Evolutionary conservation across 176 grass and related monocot species (phyloP).

Genomic region (Phoenix roebelenii): DNA sequence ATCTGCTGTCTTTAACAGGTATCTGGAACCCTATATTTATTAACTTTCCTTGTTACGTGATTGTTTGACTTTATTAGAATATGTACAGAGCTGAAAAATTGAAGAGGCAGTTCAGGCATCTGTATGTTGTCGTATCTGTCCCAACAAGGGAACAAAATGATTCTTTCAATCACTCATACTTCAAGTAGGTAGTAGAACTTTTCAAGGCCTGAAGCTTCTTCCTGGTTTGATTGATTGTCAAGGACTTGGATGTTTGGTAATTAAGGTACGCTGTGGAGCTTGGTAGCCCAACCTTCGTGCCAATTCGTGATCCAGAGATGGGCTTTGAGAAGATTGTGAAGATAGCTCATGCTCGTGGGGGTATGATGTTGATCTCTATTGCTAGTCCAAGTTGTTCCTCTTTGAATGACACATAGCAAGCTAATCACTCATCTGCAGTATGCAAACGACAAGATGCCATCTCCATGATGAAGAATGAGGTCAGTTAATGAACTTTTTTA

Average conservation of each 20-base stretch:
- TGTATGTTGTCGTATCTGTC: slow-evolving; percentile 58
- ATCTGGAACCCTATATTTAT: background rate
- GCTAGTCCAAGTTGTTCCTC: background rate
- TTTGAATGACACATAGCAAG: background rate
- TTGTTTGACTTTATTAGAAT: no score
- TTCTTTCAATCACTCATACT: slow-evolving; percentile 62
- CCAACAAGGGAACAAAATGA: slow-evolving; percentile 59
- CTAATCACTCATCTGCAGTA: slow-evolving; percentile 28
- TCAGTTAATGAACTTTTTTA: slow-evolving; percentile 23
- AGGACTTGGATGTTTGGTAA: background rate
- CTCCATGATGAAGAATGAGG: slow-evolving; percentile 60
- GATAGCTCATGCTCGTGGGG: slow-evolving; percentile 77
- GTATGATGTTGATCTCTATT: slow-evolving; percentile 25
- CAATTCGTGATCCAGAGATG: slow-evolving; percentile 60
- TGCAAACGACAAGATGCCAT: slow-evolving; percentile 61
- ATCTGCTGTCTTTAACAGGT: slow-evolving; percentile 50
- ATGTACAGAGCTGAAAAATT: slow-evolving; percentile 49
- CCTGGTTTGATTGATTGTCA: slow-evolving; percentile 1
- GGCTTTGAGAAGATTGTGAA: slow-evolving; percentile 86
- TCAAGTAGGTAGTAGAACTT: slow-evolving; percentile 35
- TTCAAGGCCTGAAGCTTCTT: slow-evolving; percentile 1
- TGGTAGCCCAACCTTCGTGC: slow-evolving; percentile 66
- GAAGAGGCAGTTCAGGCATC: slow-evolving; percentile 65
- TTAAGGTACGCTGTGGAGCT: slow-evolving; percentile 57
- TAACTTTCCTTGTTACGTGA: background rate